Evolutionary conservation across 2,329 filamentous ascomycete genomes (phyloP).

Genomic region (Drechslerella coelobrocha): DNA sequence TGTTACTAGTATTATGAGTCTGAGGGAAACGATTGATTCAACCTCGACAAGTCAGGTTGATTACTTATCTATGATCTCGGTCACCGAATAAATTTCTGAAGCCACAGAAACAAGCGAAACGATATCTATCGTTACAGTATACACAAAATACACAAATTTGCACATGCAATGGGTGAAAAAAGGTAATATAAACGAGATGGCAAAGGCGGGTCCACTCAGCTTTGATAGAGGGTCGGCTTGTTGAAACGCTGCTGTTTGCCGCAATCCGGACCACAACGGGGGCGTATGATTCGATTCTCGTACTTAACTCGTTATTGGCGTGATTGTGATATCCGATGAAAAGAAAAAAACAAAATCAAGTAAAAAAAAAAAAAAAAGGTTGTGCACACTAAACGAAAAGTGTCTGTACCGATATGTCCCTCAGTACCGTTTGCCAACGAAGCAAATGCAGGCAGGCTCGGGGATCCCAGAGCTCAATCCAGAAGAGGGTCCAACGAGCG

Average conservation of each 20-base stretch:
- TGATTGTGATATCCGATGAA: conserved; percentile 16
- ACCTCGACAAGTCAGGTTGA: conserved; percentile 4
- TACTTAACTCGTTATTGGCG: conserved; percentile 43
- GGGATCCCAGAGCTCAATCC: conserved; percentile 31
- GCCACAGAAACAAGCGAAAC: neutral
- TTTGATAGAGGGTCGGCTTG: conserved; percentile 14
- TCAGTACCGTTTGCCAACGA: conserved; percentile 36
- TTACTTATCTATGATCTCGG: neutral
- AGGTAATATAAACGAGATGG: conserved; percentile 1
- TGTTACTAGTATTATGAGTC: conserved; percentile 24
- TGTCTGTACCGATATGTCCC: neutral
- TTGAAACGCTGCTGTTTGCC: conserved; percentile 12
- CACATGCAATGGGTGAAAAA: neutral
- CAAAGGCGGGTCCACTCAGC: conserved; percentile 27
- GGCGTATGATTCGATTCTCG: conserved; percentile 8
- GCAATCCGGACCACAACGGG: conserved; percentile 41
- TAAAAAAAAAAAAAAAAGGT: conserved; percentile 1
- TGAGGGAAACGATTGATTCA: conserved; percentile 10
- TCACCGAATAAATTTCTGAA: neutral
- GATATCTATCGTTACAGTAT: conserved; percentile 15
- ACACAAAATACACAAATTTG: conserved; percentile 6
- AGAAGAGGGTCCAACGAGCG: conserved; percentile 5
- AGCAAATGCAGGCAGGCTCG: conserved; percentile 44
- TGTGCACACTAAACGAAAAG: neutral
- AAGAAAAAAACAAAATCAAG: conserved; percentile 13